phyloP scores from a whole-genome alignment of 1,284 basidiomycete species.

The Paramarasmius palmivorus region DNA sequence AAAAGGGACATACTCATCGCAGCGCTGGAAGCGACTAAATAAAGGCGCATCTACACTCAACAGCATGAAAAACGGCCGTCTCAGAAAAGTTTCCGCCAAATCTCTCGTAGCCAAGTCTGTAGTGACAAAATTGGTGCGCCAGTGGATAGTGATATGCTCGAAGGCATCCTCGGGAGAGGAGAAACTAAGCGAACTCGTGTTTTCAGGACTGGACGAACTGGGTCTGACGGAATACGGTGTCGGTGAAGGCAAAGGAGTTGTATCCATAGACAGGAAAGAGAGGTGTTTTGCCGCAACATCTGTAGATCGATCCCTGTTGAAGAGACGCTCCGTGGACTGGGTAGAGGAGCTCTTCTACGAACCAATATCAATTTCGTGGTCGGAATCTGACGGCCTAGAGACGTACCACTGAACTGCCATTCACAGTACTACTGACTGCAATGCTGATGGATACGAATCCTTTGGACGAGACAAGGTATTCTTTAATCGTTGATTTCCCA shows the following conservation, averaged over 20 bases:
- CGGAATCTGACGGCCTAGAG: slow-evolving; percentile 12
- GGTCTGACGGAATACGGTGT: slow-evolving; percentile 1
- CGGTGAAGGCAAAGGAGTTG: slow-evolving; percentile 17
- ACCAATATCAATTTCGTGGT: background rate
- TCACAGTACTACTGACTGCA: slow-evolving; percentile 16
- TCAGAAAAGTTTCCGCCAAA: slow-evolving; percentile 73
- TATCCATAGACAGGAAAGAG: slow-evolving; percentile 25
- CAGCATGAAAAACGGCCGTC: slow-evolving; percentile 90
- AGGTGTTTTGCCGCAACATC: slow-evolving; percentile 22
- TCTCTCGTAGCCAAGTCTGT: slow-evolving; percentile 63
- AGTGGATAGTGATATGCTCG: slow-evolving; percentile 79
- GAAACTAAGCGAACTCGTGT: slow-evolving; percentile 14
- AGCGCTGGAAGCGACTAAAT: slow-evolving; percentile 55
- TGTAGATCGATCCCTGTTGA: slow-evolving; percentile 9
- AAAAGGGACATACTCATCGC: slow-evolving; percentile 33
- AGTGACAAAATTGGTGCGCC: slow-evolving; percentile 84
- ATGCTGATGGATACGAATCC: slow-evolving; percentile 53
- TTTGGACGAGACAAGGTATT: slow-evolving; percentile 63
- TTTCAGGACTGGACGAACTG: background rate
- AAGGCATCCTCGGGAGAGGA: slow-evolving; percentile 59
- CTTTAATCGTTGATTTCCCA: slow-evolving; percentile 79
- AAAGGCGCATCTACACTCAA: slow-evolving; percentile 87
- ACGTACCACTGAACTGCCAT: slow-evolving; percentile 10
- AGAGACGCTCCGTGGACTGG: background rate
- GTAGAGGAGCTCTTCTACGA: background rate